phyloP scores from a whole-genome alignment of 345 rosid species.

The Raphanus raphanistrum region DNA sequence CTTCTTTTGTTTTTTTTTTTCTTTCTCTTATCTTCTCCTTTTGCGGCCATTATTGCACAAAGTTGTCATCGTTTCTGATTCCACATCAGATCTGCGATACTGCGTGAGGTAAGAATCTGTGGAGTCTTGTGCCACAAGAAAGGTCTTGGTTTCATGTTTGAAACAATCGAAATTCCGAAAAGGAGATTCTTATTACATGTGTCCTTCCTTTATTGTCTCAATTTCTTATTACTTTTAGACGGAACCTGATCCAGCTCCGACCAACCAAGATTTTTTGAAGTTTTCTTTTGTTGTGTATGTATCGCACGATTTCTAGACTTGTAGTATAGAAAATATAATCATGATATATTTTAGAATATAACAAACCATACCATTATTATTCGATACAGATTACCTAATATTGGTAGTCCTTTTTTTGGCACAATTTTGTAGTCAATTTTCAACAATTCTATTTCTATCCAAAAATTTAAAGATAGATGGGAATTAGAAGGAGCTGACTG shows the following conservation, averaged over 20 bases:
- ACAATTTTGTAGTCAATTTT: background rate
- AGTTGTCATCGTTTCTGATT: constrained; percentile 3
- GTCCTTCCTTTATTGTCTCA: background rate
- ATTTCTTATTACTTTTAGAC: background rate
- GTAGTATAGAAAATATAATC: background rate
- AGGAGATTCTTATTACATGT: background rate
- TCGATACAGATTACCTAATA: background rate
- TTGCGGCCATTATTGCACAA: constrained; percentile 11
- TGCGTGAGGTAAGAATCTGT: background rate
- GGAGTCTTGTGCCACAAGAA: constrained; percentile 10
- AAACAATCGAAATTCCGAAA: background rate
- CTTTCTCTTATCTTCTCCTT: constrained; percentile 21
- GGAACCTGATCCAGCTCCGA: constrained; percentile 1
- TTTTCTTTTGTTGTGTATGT: background rate
- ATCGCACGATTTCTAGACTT: constrained; percentile 16
- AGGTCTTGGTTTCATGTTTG: background rate
- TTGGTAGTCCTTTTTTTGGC: background rate
- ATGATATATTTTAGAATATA: background rate
- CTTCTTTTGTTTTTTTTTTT: background rate
- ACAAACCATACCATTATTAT: background rate
- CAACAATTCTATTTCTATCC: background rate
- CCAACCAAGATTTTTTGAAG: constrained; percentile 3
- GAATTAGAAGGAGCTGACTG: constrained; percentile 10
- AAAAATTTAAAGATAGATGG: background rate
- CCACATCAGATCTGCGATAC: background rate